Evolutionary conservation across 768 basidiomycete genomes (phyloP), one percentile per base, ranked within the genome.

Genomic region (Serendipita sp.): DNA sequence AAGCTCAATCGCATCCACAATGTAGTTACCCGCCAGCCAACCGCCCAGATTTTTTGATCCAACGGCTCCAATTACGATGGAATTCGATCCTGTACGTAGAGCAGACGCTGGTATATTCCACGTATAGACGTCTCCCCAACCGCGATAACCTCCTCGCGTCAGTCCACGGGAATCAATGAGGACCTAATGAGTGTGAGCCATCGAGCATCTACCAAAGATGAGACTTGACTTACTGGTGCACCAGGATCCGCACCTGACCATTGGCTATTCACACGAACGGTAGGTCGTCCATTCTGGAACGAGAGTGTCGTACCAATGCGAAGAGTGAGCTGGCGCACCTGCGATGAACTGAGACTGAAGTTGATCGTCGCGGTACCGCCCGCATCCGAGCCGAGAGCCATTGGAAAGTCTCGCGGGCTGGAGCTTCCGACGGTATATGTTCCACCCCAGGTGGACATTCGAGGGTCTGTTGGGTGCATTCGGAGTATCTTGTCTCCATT

Each of bases 401-500:
- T 80, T 0, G 80, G 80, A 47, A 68, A 67, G 74, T 78, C 79
- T 18, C 74, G 71, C 15, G 72, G 70, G 1, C 68, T 72, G 32
- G 76, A 73, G 66, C 73, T 74, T 44, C 78, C 78, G 48, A 80
- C 68, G 23, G 78, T 80, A 66, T 73, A 79, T 0, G 78, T 79
- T 63, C 77, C 78, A 13, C 78, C 77, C 79, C 78, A 80, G 35
- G 69, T 70, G 65, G 72, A 71, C 79, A 80, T 80, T 48, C 79
- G 73, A 3, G 75, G 69, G 69, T 80, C 79, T 16, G 77, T 78
- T 28, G 78, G 78, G 65, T 79, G 79, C 77, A 80, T 78, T 16
- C 72, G 76, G 68, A 80, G 70, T n/a, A 80, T 80, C 65, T 77
- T 79, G 68, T 80, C 78, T 2, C 78, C 79, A 66, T 81, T 80